phyloP scores from a whole-genome alignment of 1,284 basidiomycete species.

The Cryptococcus jaspeensis region DNA sequence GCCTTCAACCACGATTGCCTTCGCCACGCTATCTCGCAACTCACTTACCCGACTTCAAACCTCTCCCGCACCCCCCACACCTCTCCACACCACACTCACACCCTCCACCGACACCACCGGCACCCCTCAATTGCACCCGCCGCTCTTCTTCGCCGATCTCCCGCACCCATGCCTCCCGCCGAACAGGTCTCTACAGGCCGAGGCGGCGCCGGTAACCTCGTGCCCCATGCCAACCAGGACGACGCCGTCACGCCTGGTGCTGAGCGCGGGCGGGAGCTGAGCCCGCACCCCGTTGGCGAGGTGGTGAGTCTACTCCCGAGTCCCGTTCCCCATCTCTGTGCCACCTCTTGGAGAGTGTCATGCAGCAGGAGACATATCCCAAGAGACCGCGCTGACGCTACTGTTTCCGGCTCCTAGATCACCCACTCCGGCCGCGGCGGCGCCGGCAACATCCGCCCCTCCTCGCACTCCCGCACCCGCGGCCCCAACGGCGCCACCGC shows the following conservation, averaged over 20 bases:
- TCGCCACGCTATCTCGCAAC: no score
- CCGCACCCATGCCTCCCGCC: not conserved
- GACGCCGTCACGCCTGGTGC: conserved; percentile 30
- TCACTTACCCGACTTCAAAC: no score
- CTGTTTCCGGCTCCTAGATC: no score
- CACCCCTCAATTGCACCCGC: not conserved
- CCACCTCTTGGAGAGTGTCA: not conserved
- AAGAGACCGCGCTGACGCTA: no score
- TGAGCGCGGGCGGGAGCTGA: conserved; percentile 46
- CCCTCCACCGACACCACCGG: no score
- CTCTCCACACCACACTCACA: no score
- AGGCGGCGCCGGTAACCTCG: conserved; percentile 50
- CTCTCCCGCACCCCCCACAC: no score
- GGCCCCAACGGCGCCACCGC: conserved; percentile 22
- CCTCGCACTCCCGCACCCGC: conserved; percentile 41
- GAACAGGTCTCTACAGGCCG: conserved; percentile 47
- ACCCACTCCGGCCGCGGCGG: conserved; percentile 50
- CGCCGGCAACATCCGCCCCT: conserved; percentile 47
- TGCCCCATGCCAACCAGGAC: conserved; percentile 39
- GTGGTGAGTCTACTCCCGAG: conserved; percentile 36
- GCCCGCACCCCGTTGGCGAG: conserved; percentile 29
- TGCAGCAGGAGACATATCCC: no score
- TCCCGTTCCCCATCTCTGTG: not conserved
- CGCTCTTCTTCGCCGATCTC: not conserved
- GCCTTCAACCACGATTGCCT: no score